Conservation (phyloP, 345 rosid species). For the Corymbia maculata region DNA sequence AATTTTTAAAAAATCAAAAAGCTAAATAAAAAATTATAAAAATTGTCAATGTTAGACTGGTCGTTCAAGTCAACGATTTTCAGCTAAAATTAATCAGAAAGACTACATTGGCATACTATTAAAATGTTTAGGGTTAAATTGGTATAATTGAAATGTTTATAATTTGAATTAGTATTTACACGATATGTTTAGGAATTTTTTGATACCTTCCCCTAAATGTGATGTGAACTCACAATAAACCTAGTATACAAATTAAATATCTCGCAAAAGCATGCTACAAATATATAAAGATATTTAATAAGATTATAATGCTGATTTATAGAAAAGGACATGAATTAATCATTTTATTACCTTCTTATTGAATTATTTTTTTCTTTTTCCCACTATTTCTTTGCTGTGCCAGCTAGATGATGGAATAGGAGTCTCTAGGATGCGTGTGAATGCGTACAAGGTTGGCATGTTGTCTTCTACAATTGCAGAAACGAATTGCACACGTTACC, state of each 20-base stretch:
- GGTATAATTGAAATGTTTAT: fast-evolving
- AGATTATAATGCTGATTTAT: background rate
- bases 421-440: background rate
- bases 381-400: background rate
- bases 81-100: fast-evolving
- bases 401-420: background rate
- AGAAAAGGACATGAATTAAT: background rate
- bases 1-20: too few relatives aligned
- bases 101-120: background rate
- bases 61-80: background rate
- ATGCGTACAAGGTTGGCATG: background rate
- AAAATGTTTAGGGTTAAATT: background rate
- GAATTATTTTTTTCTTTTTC: background rate
- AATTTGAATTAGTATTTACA: background rate
- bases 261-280: background rate
- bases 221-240: background rate
- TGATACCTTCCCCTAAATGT: background rate
- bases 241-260: background rate
- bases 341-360: background rate
- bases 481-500: background rate
- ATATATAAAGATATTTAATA: background rate
- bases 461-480: background rate
- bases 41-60: too few relatives aligned
- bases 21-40: too few relatives aligned
- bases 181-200: background rate